Evolutionary conservation across 352 stramenopile species (phyloP), one percentile per base, ranked within the genome.

Genomic region (Phytophthora palmivora): DNA sequence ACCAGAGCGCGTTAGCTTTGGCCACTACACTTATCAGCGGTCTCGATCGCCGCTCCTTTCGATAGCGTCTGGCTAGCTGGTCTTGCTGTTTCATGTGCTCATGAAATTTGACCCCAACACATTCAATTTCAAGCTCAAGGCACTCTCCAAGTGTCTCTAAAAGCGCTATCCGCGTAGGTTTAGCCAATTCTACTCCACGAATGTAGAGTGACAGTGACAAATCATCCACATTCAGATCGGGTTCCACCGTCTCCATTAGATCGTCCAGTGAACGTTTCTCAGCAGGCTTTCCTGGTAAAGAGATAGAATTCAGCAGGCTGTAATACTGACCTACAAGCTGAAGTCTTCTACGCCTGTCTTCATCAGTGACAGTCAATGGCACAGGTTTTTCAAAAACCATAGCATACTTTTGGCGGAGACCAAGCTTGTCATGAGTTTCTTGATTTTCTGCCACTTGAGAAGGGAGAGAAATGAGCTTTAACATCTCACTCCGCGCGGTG

Each of bases 81-180:
- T 94, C 85, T 50, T 91, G 78, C 2, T 82, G 68, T 39, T 91
- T 92, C 75, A 94, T 78, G 45, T 90, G 69, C 0, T 70, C 47
- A 49, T 91, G 82, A 18, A 92, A 94, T 38, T 73, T 76, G 0
- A 51, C 53, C 2, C 82, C 85, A 28, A 92, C 51, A 21, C 83
- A 92, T 30, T 94, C 85, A 15, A 90, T 16, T 48, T 94, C 85
- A 0, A 94, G 78, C 43, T 72, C 57, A 0, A 94, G 33, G 28
- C 75, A 89, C 28, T 84, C 65, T 0, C 75, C 78, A 11, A 94
- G 63, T 15, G 78, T 82, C 14, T 87, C 72, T 33, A 91, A 55
- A 14, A 92, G 28, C 18, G 79, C 70, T 14, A 83, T 66, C 15
- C 83, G 80, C 5, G 75, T 92, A 34, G 82, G 73, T 55, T 88